Base-by-base conservation (phyloP, 306 rosid genomes). In the Quercus gilva region DNA sequence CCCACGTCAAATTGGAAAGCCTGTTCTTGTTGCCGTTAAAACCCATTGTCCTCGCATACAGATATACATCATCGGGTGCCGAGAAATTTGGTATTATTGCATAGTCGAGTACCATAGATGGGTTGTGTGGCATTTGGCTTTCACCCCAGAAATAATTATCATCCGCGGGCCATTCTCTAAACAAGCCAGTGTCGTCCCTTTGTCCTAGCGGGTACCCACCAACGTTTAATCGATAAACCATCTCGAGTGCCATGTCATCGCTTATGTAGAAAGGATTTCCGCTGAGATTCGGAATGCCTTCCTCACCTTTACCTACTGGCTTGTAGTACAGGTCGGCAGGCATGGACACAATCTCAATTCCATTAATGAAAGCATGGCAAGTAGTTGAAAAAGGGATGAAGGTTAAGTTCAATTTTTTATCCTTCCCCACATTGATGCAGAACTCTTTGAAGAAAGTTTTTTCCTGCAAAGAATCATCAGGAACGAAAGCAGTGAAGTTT, bases 101-200 rank as follows among this genome's bases (percentile, higher is more conserved):
- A 31, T 20, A 58, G 10, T 4, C 4, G 65, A 26, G 65, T 58
- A 0, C 3, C 2, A 10, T 0, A 58, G 1, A 20, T 10, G 1
- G 0, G 0, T 21, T 0, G 23, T 3, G 1, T 8, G 29, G 0
- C 0, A 21, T 3, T n/a, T n/a, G n/a, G n/a, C n/a, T n/a, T 0
- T 0, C 26, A 57, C 3, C 2, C 4, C 0, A 3, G 2, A 2
- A 8, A 58, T 58, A 21, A 1, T 21, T 1, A 0, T 1, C 1
- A 12, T 10, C 29, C 0, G 0, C 0, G 17, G 31, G 0, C 65
- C 65, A 58, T 58, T 21, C 17, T 20, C 65, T 58, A 58, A 58
- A 58, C 31, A 58, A 20, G 13, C 65, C 65, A 58, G 28, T 58
- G 6, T 58, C 65, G 0, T 21, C 65, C 31, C 13, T 25, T 0